Evolutionary conservation across 2,329 filamentous ascomycete genomes (phyloP), one percentile per base, ranked within the genome.

Genomic region (Fusarium tricinctum): DNA sequence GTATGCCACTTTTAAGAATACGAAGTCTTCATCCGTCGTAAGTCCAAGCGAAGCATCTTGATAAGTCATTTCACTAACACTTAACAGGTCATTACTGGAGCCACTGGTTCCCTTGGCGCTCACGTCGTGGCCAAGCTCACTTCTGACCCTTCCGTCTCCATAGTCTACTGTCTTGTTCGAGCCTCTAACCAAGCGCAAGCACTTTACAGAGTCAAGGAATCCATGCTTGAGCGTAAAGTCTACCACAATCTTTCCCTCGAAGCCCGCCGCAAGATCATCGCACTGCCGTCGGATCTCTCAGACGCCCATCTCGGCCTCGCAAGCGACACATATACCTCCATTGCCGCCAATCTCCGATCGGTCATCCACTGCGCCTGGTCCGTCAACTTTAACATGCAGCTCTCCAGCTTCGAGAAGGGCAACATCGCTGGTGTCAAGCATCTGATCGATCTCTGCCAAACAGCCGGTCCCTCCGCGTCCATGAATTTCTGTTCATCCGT

Each of bases 41-140:
- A 46, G 44, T 32, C 13, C n/a, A 23, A 32, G 30, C 28, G 20
- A 19, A 19, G 12, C 2, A 17, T 13, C 22, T 17, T 30, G 9
- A 2, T 46, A 5, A 1, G 3, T 4, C 5, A 14, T 6, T 14
- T 15, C n/a, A 15, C 44, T 50, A 20, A 50, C 17, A 50, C 2
- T 19, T 54, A 9, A 9, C 32, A 68, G 12, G 64, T 54, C 19
- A 74, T 90, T n/a, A 90, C 88, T 1, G 88, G 88, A 10, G 83
- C 83, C 0, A 90, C 88, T 1, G 88, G 88, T 2, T 86, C 86
- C 9, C 79, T 90, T 0, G 88, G 88, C 9, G 83, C 85, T 1
- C 86, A 88, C 62, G 77, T 89, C 1, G 80, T 88, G 3, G 83
- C 85, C 2, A 82, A 88, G 17, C 81, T 91, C 8, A 84, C 87